Evolutionary conservation across 1,284 basidiomycete genomes (phyloP).

Genomic region (Anthracocystis panici-leucophaei): DNA sequence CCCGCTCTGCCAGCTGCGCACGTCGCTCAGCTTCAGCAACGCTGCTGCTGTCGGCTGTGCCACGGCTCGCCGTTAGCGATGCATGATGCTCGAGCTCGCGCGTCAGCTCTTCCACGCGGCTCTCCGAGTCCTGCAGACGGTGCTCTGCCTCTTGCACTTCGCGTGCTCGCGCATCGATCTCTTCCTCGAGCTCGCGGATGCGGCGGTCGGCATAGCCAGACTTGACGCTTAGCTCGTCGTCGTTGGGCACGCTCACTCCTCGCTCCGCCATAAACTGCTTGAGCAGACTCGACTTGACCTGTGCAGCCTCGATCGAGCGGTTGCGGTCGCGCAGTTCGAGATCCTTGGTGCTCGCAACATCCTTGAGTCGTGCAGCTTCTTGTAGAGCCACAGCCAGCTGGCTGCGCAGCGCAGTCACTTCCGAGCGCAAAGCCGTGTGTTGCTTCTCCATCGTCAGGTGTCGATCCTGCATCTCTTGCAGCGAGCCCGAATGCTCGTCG

Average conservation of each 20-base stretch:
- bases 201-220: conserved; percentile 58
- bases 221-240: conserved; percentile 64
- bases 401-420: conserved; percentile 81
- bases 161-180: conserved; percentile 60
- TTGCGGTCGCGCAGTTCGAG: conserved; percentile 77
- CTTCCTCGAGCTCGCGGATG: conserved; percentile 64
- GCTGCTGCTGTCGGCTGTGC: conserved; percentile 78
- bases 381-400: conserved; percentile 80
- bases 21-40: conserved; percentile 81
- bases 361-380: conserved; percentile 79
- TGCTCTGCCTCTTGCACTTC: conserved; percentile 61
- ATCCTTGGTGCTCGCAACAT: conserved; percentile 72
- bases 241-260: conserved; percentile 62
- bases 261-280: conserved; percentile 89
- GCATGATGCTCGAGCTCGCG: conserved; percentile 61
- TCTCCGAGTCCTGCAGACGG: conserved; percentile 63
- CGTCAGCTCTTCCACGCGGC: conserved; percentile 61
- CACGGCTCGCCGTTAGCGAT: conserved; percentile 73
- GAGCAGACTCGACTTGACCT: conserved; percentile 82
- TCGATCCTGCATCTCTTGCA: conserved; percentile 78
- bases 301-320: conserved; percentile 79
- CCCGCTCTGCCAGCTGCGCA: conserved; percentile 63
- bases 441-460: conserved; percentile 79
- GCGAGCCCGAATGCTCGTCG: conserved; percentile 71
- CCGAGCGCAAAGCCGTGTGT: conserved; percentile 78